A percentile compares a stretch with the other conserved stretches of the same genome.
Evolutionary conservation across 495 filamentous ascomycete species (phyloP).

Genomic region (Rhypophila decipiens): DNA sequence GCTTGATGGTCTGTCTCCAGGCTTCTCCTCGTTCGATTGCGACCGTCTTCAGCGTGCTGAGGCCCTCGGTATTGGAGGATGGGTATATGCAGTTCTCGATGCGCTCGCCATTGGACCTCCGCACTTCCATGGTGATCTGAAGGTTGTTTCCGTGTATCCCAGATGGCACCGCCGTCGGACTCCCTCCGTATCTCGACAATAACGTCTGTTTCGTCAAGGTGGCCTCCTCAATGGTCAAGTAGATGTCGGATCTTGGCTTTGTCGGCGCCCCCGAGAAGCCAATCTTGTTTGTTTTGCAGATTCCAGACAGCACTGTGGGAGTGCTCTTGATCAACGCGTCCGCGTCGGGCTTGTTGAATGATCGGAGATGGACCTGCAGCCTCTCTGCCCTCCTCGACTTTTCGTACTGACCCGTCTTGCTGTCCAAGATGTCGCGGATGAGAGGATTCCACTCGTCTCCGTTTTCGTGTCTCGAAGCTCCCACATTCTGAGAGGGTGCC

Average conservation of each 20-base stretch:
- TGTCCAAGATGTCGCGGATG: slow-evolving; percentile 67
- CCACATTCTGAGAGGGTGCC: slow-evolving; percentile 48
- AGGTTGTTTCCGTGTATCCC: slow-evolving; percentile 63
- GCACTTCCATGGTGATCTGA: slow-evolving; percentile 84
- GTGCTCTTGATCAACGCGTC: slow-evolving; percentile 76
- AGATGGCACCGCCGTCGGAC: slow-evolving; percentile 61
- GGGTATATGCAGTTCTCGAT: slow-evolving; percentile 83
- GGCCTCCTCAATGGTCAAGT: slow-evolving; percentile 74
- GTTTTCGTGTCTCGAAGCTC: slow-evolving; percentile 46
- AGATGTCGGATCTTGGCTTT: slow-evolving; percentile 85
- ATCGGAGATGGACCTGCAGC: slow-evolving; percentile 66
- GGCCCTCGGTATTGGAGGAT: slow-evolving; percentile 65
- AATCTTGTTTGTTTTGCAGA: slow-evolving; percentile 75
- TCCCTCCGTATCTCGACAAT: slow-evolving; percentile 71
- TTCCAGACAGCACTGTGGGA: slow-evolving; percentile 77
- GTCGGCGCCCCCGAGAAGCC: slow-evolving; percentile 93
- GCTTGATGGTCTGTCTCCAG: slow-evolving; percentile 83
- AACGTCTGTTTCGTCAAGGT: slow-evolving; percentile 68
- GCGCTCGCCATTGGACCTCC: slow-evolving; percentile 66
- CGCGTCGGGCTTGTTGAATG: slow-evolving; percentile 69
- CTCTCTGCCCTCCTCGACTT: slow-evolving; percentile 64
- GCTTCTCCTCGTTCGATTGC: slow-evolving; percentile 67
- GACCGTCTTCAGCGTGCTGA: slow-evolving; percentile 83
- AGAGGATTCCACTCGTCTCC: slow-evolving; percentile 70
- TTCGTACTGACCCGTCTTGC: slow-evolving; percentile 63